These are phyloP conservation scores for Erythrobasidium hasegawianum DNA, from an alignment of 1,284 basidiomycete species.

Conservation along the genomic window DNA sequence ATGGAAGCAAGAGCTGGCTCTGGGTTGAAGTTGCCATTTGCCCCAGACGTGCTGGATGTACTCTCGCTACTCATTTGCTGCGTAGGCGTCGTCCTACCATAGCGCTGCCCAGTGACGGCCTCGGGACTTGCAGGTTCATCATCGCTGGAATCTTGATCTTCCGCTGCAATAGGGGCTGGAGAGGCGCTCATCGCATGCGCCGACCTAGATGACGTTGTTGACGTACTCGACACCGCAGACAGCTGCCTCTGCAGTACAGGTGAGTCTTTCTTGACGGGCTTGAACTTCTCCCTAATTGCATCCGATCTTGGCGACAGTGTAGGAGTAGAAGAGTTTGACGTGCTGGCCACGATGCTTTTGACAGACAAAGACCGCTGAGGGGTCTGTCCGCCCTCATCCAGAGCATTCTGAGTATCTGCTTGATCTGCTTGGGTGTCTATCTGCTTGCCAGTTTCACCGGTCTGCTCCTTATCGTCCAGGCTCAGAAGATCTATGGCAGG, in stretches of 20 bases:
- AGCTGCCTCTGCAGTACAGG: background rate
- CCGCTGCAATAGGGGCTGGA: background rate
- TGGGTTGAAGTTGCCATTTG: slow-evolving; percentile 35
- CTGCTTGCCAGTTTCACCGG: too few relatives aligned
- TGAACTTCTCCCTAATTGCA: slow-evolving; percentile 8
- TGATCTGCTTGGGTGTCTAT: too few relatives aligned
- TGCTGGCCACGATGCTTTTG: background rate
- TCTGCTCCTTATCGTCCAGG: slow-evolving; percentile 4
- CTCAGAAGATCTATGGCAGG: slow-evolving; percentile 17
- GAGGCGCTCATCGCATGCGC: background rate
- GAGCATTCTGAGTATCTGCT: too few relatives aligned
- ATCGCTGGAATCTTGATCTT: slow-evolving; percentile 27
- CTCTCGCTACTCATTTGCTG: slow-evolving; percentile 34
- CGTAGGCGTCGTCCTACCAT: background rate
- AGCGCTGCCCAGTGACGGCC: background rate
- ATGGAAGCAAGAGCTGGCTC: slow-evolving; percentile 41
- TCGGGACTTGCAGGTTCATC: slow-evolving; percentile 30
- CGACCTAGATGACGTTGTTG: background rate
- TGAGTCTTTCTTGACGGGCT: background rate
- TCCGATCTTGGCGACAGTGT: background rate
- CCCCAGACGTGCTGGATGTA: background rate
- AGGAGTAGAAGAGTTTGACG: background rate
- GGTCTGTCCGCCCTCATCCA: too few relatives aligned
- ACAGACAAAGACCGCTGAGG: too few relatives aligned
- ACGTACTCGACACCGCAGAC: background rate